Conservation (phyloP, 2,329 filamentous ascomycete genomes). For the Fusarium sp. region DNA sequence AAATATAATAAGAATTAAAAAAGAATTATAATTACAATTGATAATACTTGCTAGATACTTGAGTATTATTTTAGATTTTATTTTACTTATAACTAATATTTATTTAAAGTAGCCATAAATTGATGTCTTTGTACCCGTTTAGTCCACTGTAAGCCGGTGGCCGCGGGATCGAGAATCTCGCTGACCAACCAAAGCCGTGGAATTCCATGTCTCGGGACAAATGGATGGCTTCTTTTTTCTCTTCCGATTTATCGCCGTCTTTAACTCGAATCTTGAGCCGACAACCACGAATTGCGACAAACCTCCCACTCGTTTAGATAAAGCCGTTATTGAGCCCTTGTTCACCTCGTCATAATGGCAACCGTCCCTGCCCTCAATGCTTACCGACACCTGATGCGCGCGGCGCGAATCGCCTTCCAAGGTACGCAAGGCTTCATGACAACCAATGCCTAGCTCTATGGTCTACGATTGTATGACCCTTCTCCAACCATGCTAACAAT, state of each 20-base stretch:
- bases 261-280: slow-evolving; percentile 1
- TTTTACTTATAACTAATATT: no score
- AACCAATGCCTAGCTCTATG: no score
- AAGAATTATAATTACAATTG: no score
- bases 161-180: neutral
- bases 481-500: neutral
- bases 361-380: slow-evolving; percentile 71
- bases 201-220: neutral
- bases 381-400: slow-evolving; percentile 82
- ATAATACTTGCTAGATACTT: no score
- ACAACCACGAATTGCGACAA: neutral
- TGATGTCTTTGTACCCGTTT: no score
- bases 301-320: neutral
- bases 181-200: neutral
- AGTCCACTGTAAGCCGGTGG: neutral
- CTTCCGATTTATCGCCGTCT: slow-evolving; percentile 13
- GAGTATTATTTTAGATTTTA: no score
- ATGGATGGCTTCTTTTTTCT: slow-evolving; percentile 23
- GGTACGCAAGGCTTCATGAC: slow-evolving; percentile 58
- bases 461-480: no score
- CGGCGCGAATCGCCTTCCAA: slow-evolving; percentile 81
- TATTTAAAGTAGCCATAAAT: no score
- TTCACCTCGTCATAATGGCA: slow-evolving; percentile 23
- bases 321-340: neutral
- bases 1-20: no score